phyloP scores from a whole-genome alignment of 1,284 basidiomycete genomes.

The Omphalotus olearius region DNA sequence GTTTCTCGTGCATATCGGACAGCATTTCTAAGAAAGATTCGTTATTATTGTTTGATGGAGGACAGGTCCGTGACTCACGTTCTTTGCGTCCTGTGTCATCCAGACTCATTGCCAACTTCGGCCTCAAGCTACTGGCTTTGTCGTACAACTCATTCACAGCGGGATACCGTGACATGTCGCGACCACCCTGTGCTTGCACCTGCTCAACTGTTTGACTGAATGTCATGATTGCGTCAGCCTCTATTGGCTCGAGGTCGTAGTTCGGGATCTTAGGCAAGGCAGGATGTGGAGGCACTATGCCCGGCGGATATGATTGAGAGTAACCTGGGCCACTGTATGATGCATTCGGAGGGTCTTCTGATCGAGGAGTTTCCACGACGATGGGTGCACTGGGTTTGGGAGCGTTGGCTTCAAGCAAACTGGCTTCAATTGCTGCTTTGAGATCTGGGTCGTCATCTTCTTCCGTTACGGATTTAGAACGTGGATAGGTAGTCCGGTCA shows the following conservation, averaged over 20 bases:
- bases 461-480: conserved; percentile 34
- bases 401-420: conserved; percentile 79
- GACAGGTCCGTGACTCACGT: conserved; percentile 43
- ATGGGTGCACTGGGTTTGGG: conserved; percentile 77
- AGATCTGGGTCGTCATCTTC: conserved; percentile 94
- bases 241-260: conserved; percentile 76
- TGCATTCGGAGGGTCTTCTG: conserved; percentile 34
- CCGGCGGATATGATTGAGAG: conserved; percentile 42
- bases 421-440: conserved; percentile 93
- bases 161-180: conserved; percentile 76
- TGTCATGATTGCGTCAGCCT: conserved; percentile 81
- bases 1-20: conserved; percentile 89
- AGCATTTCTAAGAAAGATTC: conserved; percentile 59
- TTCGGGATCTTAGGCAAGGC: conserved; percentile 53
- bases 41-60: conserved; percentile 1
- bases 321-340: conserved; percentile 32
- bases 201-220: conserved; percentile 89
- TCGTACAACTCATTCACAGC: conserved; percentile 82
- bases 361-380: conserved; percentile 48
- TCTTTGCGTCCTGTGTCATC: conserved; percentile 89
- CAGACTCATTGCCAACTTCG: conserved; percentile 80
- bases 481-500: conserved; percentile 47
- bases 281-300: conserved; percentile 36
- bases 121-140: conserved; percentile 77
- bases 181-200: conserved; percentile 72